Base-by-base conservation (phyloP, 1,284 basidiomycete species). In the Malassezia arunalokei region DNA sequence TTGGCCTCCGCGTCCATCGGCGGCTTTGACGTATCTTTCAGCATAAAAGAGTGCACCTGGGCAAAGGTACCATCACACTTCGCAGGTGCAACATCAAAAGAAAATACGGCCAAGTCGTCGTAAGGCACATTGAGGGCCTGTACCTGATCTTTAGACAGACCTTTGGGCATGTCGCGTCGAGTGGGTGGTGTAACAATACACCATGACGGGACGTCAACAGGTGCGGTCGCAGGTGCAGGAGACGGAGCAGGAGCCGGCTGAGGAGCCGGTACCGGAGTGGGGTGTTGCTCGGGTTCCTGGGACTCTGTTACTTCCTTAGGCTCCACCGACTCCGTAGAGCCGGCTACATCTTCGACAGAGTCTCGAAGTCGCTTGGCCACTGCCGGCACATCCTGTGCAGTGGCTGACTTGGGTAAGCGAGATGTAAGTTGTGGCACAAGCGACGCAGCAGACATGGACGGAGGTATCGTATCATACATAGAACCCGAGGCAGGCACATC, bases 71-170 rank as follows among this genome's bases (percentile, higher is more conserved):
- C 20, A 24, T 24, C 33, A 35, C 33, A 35, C 3, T 35, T 11
- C 3, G 33, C 33, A 35, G 33, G 33, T 12, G 33, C 11, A 35
- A 49, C 42, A 30, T 45, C 15, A 17, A 54, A 54, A 14, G 52
- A 20, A 40, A 44, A 54, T 12, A 38, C 43, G 8, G 52, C 47
- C 17, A 54, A 38, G 3, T 39, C 27, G 7, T 43, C 37, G 35
- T 43, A 45, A 3, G 45, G 24, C 17, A 48, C 33, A 1, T 31
- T 7, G 6, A 24, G 15, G 5, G 52, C 52, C 14, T 33, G 14
- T 15, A 11, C 8, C 20, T 38, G 15, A 3, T 37, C 52, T 3
- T 31, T 35, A 3, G 45, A 39, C 6, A 27, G 14, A 14, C 4
- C 12, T 4, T 14, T n/a, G 17, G 40, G 38, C 27, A 28, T 8